Evolutionary conservation across 1,284 basidiomycete genomes (phyloP), one percentile per base, ranked within the genome.

Genomic region (Farysia itapuensis): DNA sequence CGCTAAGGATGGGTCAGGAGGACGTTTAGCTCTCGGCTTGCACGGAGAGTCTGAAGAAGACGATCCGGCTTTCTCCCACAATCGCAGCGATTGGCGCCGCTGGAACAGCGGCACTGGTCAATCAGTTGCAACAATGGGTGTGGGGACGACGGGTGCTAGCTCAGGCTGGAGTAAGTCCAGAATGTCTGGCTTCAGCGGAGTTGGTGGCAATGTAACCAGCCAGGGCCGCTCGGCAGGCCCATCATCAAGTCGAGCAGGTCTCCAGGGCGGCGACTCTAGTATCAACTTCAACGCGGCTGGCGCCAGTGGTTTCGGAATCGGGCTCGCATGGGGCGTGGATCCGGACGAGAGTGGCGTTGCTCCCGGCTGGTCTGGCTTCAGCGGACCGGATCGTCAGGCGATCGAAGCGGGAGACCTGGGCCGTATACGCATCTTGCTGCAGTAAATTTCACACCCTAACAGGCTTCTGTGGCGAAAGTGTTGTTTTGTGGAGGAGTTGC

Each of bases 371-470:
- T 26, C 22, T 14, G 25, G 34, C 25, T 35, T 35, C 13, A 16
- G 25, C 2, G 41, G 22, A 18, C 18, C 61, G 16, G 50, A 59
- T 26, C 36, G 53, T 5, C 47, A 57, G 36, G 48, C 57, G 18
- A 33, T 65, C 20, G 63, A 65, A 33, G 35, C 35, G 21, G 63
- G 63, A 2, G 58, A 65, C 26, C 34, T 53, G 31, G 63, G 63
- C 2, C 23, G 38, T 13, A 48, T 65, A 18, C 46, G 53, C 32
- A 50, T 65, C 14, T 19, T 65, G 28, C 49, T 46, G 31, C 60
- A 64, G 40, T 64, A 40, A 33, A 1, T 33, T 16, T n/a, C n/a
- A n/a, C n/a, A n/a, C n/a, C n/a, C n/a, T n/a, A n/a, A n/a, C n/a
- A n/a, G n/a, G n/a, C n/a, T n/a, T n/a, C n/a, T n/a, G n/a, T n/a